Conservation (phyloP, 768 basidiomycete species). For the Tricholoma matsutake region DNA sequence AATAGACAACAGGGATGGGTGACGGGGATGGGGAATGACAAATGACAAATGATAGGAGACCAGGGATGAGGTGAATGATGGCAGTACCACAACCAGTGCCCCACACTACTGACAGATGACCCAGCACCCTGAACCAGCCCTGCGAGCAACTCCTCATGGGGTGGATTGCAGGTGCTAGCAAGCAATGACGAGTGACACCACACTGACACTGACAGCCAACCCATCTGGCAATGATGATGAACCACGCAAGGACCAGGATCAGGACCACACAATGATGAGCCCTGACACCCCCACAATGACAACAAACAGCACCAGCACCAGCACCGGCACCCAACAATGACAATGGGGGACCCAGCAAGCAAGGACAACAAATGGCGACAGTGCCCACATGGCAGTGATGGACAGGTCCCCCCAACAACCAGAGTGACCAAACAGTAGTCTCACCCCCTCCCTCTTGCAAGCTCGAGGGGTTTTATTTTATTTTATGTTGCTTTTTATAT, state of each 20-base stretch:
- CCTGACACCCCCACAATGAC: background rate
- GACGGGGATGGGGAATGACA: too few species aligned
- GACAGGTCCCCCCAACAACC: background rate
- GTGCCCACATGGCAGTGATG: too few species aligned
- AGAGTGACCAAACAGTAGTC: too few species aligned
- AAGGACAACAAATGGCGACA: too few species aligned
- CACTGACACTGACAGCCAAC: background rate
- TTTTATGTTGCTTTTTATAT: too few species aligned
- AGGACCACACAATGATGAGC: background rate
- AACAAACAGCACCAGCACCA: background rate
- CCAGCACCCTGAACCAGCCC: too few species aligned
- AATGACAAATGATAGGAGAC: background rate
- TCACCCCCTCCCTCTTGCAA: too few species aligned
- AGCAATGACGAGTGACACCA: background rate
- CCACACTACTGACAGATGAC: too few species aligned
- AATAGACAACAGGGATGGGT: background rate
- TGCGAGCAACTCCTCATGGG: too few species aligned
- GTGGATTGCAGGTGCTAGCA: background rate
- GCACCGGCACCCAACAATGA: background rate
- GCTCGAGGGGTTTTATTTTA: too few species aligned
- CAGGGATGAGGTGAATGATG: background rate
- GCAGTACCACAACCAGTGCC: background rate
- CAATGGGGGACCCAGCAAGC: background rate
- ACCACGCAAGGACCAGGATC: background rate
- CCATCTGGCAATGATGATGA: background rate